Evolutionary conservation across 768 basidiomycete genomes (phyloP).

Genomic region (Suillus variegatus): DNA sequence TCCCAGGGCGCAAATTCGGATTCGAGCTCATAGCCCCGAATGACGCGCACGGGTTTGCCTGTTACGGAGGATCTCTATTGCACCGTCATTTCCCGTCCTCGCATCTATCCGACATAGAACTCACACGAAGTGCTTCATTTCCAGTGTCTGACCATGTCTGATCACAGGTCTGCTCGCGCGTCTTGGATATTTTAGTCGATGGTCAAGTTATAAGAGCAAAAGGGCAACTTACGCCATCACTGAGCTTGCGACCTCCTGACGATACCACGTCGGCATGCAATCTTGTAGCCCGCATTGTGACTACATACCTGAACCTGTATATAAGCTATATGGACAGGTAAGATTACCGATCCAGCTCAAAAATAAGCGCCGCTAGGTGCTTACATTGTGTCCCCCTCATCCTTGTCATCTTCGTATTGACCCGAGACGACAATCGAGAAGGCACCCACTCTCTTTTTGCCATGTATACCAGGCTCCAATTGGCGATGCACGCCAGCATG

Average conservation of each 20-base stretch:
- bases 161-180: slow-evolving; percentile 21
- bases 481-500: slow-evolving; percentile 20
- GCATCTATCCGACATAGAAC: not conserved
- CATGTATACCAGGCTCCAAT: slow-evolving; percentile 19
- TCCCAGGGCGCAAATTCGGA: slow-evolving; percentile 27
- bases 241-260: slow-evolving; percentile 19
- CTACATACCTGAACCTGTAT: slow-evolving; percentile 23
- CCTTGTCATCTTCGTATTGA: slow-evolving; percentile 25
- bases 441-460: slow-evolving; percentile 9
- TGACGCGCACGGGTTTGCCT: slow-evolving; percentile 24
- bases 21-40: slow-evolving; percentile 19
- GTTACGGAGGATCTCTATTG: slow-evolving; percentile 23
- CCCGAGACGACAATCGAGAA: slow-evolving; percentile 23
- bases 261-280: not conserved
- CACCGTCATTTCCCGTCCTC: not conserved
- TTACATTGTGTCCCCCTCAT: slow-evolving; percentile 28
- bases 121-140: slow-evolving; percentile 23
- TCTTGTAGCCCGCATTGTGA: not conserved
- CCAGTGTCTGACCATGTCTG: slow-evolving; percentile 17
- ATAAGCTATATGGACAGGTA: slow-evolving; percentile 22
- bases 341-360: not conserved
- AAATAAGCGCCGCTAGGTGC: slow-evolving; percentile 22
- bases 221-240: slow-evolving; percentile 5
- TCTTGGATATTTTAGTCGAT: slow-evolving; percentile 9
- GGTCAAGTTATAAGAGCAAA: not conserved